Evolutionary conservation across 1,284 basidiomycete genomes (phyloP).

Genomic region (Ganoderma lucidum): DNA sequence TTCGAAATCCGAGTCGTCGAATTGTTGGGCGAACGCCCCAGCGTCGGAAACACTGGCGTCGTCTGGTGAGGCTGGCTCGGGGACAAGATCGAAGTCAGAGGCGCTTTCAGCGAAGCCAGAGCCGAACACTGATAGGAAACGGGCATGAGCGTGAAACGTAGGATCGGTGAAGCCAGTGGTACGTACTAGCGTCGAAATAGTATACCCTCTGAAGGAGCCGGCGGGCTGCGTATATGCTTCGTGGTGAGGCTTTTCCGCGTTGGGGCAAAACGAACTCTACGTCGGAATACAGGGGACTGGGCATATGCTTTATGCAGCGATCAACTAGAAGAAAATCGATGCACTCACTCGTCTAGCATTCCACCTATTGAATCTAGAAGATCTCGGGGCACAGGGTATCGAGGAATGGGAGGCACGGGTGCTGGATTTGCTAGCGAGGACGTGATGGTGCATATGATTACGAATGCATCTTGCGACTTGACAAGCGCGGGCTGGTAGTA

Average conservation of each 20-base stretch:
- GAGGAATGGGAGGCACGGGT: slow-evolving; percentile 52
- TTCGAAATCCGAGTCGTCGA: slow-evolving; percentile 72
- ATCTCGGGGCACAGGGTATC: slow-evolving; percentile 65
- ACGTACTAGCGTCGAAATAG: slow-evolving; percentile 75
- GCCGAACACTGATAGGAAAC: slow-evolving; percentile 62
- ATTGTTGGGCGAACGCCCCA: slow-evolving; percentile 39
- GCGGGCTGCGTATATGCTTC: slow-evolving; percentile 71
- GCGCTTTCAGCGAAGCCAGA: slow-evolving; percentile 71
- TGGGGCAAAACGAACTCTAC: slow-evolving; percentile 79
- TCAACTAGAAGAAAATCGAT: neutral
- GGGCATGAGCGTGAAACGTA: neutral
- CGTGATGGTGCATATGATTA: slow-evolving; percentile 83
- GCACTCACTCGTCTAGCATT: slow-evolving; percentile 69
- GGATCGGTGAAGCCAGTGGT: neutral
- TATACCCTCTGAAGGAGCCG: slow-evolving; percentile 75
- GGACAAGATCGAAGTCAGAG: slow-evolving; percentile 32
- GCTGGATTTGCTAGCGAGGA: slow-evolving; percentile 67
- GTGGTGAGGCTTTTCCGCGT: slow-evolving; percentile 49
- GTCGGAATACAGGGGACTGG: slow-evolving; percentile 76
- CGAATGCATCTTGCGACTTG: slow-evolving; percentile 68
- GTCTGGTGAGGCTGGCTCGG: slow-evolving; percentile 35
- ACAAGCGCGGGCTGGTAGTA: slow-evolving; percentile 70
- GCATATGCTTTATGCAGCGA: neutral
- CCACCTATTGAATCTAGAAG: slow-evolving; percentile 75
- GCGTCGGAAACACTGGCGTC: slow-evolving; percentile 39